Base-by-base conservation (phyloP, 1,284 basidiomycete species). In the Sporisorium sorghi region DNA sequence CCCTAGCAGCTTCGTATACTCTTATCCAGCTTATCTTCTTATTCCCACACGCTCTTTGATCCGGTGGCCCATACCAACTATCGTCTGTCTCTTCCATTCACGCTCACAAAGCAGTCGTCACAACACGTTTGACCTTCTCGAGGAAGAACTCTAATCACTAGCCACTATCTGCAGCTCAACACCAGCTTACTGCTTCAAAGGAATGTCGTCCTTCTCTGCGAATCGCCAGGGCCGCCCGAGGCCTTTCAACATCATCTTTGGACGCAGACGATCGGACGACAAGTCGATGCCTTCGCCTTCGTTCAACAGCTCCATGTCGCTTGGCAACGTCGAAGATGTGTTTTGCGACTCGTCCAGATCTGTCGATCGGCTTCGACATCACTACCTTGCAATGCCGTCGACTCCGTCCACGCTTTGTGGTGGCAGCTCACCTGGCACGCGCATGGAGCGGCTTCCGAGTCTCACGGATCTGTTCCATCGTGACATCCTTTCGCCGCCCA, bases 291-390 rank as follows among this genome's bases (percentile, higher is more conserved):
- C 67, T 24, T 74, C 72, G 23, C 72, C 72, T 12, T 74, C 72
- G 1, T 74, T 74, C 59, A 74, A 74, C 50, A 71, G 67, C 63
- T 70, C 72, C 24, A 70, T 74, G 72, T 66, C 63, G 1, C 58
- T 74, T 6, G 48, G 56, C 10, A 58, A 66, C 8, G 59, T 63
- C 0, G 72, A 74, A 9, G 72, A 74, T 40, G 72, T 74, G 24
- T 74, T 74, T 46, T 61, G 54, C 33, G 72, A 74, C 46, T 58
- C 61, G 7, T 58, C 51, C 1, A 48, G 66, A 28, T 62, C 66
- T 0, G 60, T 64, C 2, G 70, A 73, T 43, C 56, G 64, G 1
- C 57, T 73, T 14, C 58, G 64, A 17, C 64, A 73, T 19, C 58
- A 66, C 17, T 73, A 73, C 32, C 35, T 64, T 0, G 56, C 64